These are phyloP conservation scores for Fusarium sp. DNA, from an alignment of 2,329 filamentous ascomycete genomes.

Conservation along the genomic window DNA sequence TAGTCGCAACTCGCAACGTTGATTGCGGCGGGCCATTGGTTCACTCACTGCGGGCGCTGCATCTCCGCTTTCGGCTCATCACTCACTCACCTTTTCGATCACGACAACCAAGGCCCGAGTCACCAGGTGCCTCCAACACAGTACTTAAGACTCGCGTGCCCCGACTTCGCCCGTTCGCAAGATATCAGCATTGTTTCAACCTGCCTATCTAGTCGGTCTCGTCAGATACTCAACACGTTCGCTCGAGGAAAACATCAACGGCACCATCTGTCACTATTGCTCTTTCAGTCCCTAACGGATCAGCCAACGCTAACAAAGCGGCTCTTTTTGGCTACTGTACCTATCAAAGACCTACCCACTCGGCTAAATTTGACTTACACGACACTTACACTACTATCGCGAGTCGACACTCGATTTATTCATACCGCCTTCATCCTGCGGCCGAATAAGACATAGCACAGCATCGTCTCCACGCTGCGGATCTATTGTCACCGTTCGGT, in stretches of 20 bases:
- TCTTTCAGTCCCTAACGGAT: conserved; percentile 16
- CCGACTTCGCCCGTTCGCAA: conserved; percentile 40
- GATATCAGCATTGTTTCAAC: conserved; percentile 9
- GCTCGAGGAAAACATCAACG: not conserved
- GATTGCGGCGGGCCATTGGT: conserved; percentile 44
- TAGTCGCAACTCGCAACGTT: conserved; percentile 40
- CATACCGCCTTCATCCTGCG: conserved; percentile 36
- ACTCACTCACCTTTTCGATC: conserved; percentile 40
- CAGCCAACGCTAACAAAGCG: conserved; percentile 32
- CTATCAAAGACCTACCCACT: conserved; percentile 19
- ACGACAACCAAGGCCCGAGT: conserved; percentile 44
- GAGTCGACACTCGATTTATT: conserved; percentile 36
- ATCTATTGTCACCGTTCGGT: conserved; percentile 40
- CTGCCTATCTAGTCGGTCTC: not conserved
- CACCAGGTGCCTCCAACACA: conserved; percentile 43
- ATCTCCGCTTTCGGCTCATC: conserved; percentile 48
- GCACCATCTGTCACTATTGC: conserved; percentile 3
- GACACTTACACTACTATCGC: conserved; percentile 37
- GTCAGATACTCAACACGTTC: not conserved
- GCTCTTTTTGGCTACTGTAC: conserved; percentile 27
- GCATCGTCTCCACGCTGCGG: conserved; percentile 45
- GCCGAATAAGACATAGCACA: conserved; percentile 42
- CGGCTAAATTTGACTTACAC: conserved; percentile 42
- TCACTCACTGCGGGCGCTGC: conserved; percentile 35
- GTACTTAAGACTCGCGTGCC: conserved; percentile 44